Conservation (phyloP, 2,329 filamentous ascomycete genomes). For the Pseudogymnoascus sp. region DNA sequence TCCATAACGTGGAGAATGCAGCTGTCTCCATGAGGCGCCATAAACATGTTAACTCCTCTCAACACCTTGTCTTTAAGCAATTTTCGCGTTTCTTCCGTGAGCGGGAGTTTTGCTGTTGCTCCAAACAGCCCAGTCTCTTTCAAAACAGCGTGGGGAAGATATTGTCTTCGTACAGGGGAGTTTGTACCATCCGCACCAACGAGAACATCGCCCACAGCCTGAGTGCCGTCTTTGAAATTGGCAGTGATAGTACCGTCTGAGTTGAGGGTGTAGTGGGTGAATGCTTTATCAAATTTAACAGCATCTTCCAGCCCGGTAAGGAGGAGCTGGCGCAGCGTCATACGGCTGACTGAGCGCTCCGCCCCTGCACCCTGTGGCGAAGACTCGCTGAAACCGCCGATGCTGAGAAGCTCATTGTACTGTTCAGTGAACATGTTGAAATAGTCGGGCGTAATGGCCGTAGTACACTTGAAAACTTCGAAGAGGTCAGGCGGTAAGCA, state of each 20-base stretch:
- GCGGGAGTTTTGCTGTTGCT: neutral
- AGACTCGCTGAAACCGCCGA: neutral
- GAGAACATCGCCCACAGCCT: constrained; percentile 28
- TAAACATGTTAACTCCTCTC: neutral
- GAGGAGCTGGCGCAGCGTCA: constrained; percentile 29
- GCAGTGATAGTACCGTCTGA: neutral
- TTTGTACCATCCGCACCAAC: constrained; percentile 27
- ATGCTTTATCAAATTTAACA: constrained; percentile 29
- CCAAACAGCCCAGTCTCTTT: neutral
- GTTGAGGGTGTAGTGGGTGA: constrained; percentile 14
- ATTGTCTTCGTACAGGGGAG: constrained; percentile 32
- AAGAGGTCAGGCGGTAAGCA: neutral
- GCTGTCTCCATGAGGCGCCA: neutral
- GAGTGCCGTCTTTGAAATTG: neutral
- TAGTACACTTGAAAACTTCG: neutral
- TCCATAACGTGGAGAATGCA: neutral
- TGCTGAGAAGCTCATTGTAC: neutral
- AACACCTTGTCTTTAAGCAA: neutral
- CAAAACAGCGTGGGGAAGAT: constrained; percentile 28
- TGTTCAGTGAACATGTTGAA: neutral
- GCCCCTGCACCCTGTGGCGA: neutral
- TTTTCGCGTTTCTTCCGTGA: neutral
- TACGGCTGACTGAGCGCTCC: constrained; percentile 23
- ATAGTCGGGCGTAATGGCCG: neutral
- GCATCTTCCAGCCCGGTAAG: constrained; percentile 27